Evolutionary conservation across 2,329 filamentous ascomycete species (phyloP), one percentile per base, ranked within the genome.

Genomic region (Plenodomus biglobosus): DNA sequence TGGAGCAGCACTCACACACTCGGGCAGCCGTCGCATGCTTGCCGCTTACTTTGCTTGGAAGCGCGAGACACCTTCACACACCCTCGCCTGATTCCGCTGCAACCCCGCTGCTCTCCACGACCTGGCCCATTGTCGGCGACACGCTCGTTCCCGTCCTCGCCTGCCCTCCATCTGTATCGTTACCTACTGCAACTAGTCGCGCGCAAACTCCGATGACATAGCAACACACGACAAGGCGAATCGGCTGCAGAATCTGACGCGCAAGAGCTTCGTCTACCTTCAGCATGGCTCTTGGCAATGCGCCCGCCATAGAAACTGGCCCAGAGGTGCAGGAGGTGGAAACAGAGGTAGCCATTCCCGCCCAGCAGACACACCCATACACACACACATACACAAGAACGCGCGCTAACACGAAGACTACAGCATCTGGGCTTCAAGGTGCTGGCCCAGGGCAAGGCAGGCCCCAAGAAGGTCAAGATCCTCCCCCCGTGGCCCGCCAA

Each of bases 381-480:
- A 30, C 11, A 17, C 34, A 35, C n/a, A n/a, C n/a, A n/a, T n/a
- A n/a, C n/a, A n/a, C n/a, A n/a, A n/a, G n/a, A n/a, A n/a, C n/a
- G n/a, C n/a, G 10, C 38, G 47, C 56, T 66, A 44, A 64, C 42
- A 8, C 2, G 1, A n/a, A n/a, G n/a, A n/a, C 3, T 34, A 30
- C 52, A 74, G 88, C 81, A 82, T 58, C 77, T 99, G 40, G 90
- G 90, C 4, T 97, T 99, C 73, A 82, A 87, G 58, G 83, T 88
- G 42, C 43, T 69, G 27, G 53, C 50, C 44, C 55, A 61, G 40
- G 64, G 64, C 38, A 75, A 95, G 38, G 84, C 86, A 46, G 86
- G 89, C 63, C 90, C 95, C 64, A 83, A 86, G 50, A 96, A 92
- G 73, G 75, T 97, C 59, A 88, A 86, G 68, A 76, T 88, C 19